These are phyloP conservation scores for Aspergillus indologenus DNA, from an alignment of 495 filamentous ascomycete genomes.

Conservation along the genomic window DNA sequence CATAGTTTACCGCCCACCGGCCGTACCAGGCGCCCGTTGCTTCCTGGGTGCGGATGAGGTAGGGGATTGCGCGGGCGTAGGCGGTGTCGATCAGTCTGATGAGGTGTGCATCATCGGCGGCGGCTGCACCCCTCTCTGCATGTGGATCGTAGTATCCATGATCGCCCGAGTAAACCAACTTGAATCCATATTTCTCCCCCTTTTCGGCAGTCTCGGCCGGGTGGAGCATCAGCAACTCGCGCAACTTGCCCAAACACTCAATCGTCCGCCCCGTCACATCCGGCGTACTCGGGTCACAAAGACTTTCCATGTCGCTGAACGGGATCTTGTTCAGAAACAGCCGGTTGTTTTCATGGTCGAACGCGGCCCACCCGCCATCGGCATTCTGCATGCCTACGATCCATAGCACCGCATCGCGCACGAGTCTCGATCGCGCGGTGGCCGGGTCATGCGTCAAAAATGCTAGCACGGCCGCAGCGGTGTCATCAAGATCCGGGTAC, in stretches of 20 bases:
- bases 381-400: conserved; percentile 45
- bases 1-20: conserved; percentile 35
- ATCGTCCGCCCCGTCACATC: conserved; percentile 39
- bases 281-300: conserved; percentile 34
- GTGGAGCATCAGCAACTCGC: too few species aligned
- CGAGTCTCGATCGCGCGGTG: conserved; percentile 5
- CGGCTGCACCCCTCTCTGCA: too few species aligned
- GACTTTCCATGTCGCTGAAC: conserved; percentile 43
- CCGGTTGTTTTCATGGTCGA: conserved; percentile 38
- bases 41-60: conserved; percentile 23
- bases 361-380: conserved; percentile 45
- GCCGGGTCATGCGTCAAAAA: conserved; percentile 26
- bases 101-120: too few species aligned
- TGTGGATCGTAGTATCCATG: too few species aligned
- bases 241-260: conserved; percentile 39
- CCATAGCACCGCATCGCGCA: conserved; percentile 28
- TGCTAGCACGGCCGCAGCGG: conserved; percentile 34
- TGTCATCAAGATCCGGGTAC: conserved; percentile 46
- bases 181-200: too few species aligned
- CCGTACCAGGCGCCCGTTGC: conserved; percentile 29
- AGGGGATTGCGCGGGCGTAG: conserved; percentile 13
- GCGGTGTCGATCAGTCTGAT: too few species aligned
- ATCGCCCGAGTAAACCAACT: too few species aligned
- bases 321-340: conserved; percentile 39
- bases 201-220: too few species aligned